Percentiles rank a stretch among this genome's conserved stretches.
Evolutionary conservation across 164 flowering plant species (phyloP).

Genomic region (Chimonanthus salicifolius): DNA sequence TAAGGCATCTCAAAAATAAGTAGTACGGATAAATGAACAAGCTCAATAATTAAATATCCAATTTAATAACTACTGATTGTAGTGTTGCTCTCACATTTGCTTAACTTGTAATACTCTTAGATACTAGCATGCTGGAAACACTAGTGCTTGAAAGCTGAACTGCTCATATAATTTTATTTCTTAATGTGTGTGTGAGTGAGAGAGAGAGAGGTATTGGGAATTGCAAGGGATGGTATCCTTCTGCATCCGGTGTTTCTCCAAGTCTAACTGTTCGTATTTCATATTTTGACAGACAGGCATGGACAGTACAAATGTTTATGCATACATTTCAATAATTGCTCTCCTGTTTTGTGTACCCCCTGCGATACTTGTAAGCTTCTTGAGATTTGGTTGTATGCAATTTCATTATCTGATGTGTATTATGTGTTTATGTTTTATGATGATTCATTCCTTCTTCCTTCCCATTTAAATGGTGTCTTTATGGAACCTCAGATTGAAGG

Average conservation of each 20-base stretch:
- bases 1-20: no score
- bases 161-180: no score
- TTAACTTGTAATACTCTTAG: no score
- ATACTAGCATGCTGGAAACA: no score
- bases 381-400: no score
- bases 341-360: conserved; percentile 57
- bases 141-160: no score
- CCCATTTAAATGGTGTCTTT: conserved; percentile 1
- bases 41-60: no score
- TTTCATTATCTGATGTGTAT: background rate
- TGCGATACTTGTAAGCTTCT: conserved; percentile 42
- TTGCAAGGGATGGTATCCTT: background rate
- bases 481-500: conserved; percentile 47
- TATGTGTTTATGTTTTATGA: background rate
- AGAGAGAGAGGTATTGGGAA: no score
- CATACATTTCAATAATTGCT: conserved; percentile 58
- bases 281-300: conserved; percentile 43
- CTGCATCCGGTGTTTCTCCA: background rate
- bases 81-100: no score
- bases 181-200: no score
- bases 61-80: no score
- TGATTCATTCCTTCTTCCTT: background rate
- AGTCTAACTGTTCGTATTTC: background rate
- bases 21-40: no score
- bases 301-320: conserved; percentile 69